These are phyloP conservation scores for Candida incommunis DNA, from an alignment of 805 yeast species.

Conservation along the genomic window DNA sequence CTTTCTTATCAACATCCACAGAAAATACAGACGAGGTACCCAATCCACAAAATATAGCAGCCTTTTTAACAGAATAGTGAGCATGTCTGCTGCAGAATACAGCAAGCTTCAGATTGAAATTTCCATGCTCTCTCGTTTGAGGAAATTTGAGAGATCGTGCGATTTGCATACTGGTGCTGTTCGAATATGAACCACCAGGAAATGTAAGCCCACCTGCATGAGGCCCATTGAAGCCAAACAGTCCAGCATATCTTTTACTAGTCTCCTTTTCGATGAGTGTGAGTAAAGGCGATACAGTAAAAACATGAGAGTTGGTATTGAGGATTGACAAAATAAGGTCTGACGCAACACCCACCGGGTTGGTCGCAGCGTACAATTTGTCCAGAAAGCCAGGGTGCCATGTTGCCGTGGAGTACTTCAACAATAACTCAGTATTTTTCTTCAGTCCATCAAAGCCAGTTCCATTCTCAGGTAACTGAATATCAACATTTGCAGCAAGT, in stretches of 20 bases:
- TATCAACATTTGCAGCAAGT: slow-evolving; percentile 24
- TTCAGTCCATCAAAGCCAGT: slow-evolving; percentile 32
- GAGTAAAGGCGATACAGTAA: slow-evolving; percentile 67
- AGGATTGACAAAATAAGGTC: slow-evolving; percentile 54
- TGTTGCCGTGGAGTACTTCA: slow-evolving; percentile 60
- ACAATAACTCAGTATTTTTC: slow-evolving; percentile 37
- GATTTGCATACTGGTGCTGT: slow-evolving; percentile 61
- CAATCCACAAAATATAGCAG: slow-evolving; percentile 62
- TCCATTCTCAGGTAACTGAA: slow-evolving; percentile 26
- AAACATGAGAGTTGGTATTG: slow-evolving; percentile 78
- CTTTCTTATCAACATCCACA: slow-evolving; percentile 40
- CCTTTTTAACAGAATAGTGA: slow-evolving; percentile 70
- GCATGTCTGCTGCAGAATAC: slow-evolving; percentile 58
- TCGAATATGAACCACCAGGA: slow-evolving; percentile 81
- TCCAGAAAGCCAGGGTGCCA: slow-evolving; percentile 84
- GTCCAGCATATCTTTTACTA: slow-evolving; percentile 49
- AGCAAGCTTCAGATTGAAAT: slow-evolving; percentile 40
- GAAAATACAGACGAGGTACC: slow-evolving; percentile 53
- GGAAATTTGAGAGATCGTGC: slow-evolving; percentile 59
- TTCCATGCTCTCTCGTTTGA: slow-evolving; percentile 53
- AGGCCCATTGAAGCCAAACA: slow-evolving; percentile 40
- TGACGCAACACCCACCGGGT: slow-evolving; percentile 67
- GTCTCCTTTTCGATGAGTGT: slow-evolving; percentile 61
- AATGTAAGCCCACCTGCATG: slow-evolving; percentile 73
- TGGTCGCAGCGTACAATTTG: slow-evolving; percentile 72